Percentiles rank a stretch among this genome's conserved stretches.
phyloP scores from a whole-genome alignment of 345 rosid species.

The Lumnitzera racemosa region DNA sequence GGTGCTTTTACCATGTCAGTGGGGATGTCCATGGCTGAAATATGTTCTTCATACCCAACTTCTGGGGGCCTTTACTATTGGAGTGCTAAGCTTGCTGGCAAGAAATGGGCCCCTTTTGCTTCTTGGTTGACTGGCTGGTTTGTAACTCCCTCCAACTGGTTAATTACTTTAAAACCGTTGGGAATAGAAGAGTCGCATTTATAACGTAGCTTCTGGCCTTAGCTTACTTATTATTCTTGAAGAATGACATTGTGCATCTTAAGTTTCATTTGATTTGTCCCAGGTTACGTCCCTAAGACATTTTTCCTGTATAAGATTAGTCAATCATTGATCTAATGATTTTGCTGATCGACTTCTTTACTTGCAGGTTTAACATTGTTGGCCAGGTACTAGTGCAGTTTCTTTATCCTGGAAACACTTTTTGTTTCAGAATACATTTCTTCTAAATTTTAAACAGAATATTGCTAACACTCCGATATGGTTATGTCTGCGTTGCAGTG shows the following conservation, averaged over 20 bases:
- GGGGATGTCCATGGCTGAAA: constrained; percentile 89
- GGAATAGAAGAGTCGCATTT: background rate
- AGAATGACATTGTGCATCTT: no score
- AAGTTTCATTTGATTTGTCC: background rate
- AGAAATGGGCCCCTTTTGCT: constrained; percentile 84
- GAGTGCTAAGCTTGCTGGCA: constrained; percentile 98
- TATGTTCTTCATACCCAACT: constrained; percentile 93
- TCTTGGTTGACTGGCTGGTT: constrained; percentile 98
- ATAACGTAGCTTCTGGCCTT: no score
- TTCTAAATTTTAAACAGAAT: background rate
- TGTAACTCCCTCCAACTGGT: no score
- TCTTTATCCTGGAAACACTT: constrained; percentile 3
- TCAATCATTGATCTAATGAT: background rate
- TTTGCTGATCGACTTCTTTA: background rate
- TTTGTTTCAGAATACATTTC: background rate
- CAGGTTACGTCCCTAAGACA: no score
- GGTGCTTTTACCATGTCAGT: constrained; percentile 82
- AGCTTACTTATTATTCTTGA: no score
- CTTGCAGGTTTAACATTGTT: constrained; percentile 93
- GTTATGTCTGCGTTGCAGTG: constrained; percentile 50
- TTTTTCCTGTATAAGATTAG: background rate
- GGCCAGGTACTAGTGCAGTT: constrained; percentile 56
- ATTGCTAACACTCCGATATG: background rate
- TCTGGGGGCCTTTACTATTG: constrained; percentile 97
- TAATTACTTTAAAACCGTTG: background rate